Conservation (phyloP, 2,329 filamentous ascomycete genomes). For the Ampelomyces quisqualis region DNA sequence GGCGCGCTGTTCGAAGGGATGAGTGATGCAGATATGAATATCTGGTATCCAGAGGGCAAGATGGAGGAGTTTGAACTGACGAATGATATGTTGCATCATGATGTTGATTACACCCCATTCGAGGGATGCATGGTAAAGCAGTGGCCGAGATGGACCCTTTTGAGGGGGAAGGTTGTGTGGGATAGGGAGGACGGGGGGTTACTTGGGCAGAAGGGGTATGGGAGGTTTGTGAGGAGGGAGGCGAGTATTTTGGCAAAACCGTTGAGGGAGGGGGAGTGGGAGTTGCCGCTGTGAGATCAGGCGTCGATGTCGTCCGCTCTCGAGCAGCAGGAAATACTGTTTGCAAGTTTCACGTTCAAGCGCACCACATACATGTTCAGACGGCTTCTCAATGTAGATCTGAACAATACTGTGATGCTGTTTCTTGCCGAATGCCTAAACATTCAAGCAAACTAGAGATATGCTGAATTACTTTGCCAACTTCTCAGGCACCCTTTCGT, state of each 20-base stretch:
- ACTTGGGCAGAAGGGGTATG: conserved; percentile 52
- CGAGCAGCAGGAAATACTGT: too few relatives aligned
- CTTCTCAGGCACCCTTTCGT: conserved; percentile 8
- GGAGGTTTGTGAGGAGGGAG: conserved; percentile 52
- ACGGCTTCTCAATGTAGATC: background rate
- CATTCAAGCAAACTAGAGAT: too few relatives aligned
- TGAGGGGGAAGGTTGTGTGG: conserved; percentile 62
- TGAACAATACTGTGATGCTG: background rate
- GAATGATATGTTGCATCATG: conserved; percentile 60
- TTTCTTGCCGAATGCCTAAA: background rate
- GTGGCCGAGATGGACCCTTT: conserved; percentile 63
- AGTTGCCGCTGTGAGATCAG: conserved; percentile 14
- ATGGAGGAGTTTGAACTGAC: conserved; percentile 49
- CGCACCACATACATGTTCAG: background rate
- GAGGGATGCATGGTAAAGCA: conserved; percentile 59
- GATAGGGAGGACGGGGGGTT: conserved; percentile 56
- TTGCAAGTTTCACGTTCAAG: background rate
- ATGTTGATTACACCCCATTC: conserved; percentile 64
- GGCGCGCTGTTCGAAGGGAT: conserved; percentile 52
- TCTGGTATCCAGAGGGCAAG: conserved; percentile 49
- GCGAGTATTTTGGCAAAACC: conserved; percentile 43
- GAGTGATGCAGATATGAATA: conserved; percentile 57
- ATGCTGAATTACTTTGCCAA: conserved; percentile 25
- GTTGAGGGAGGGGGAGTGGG: conserved; percentile 22
- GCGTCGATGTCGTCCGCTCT: background rate